Percentiles rank a stretch among this genome's conserved stretches.
Conservation (phyloP, 116 monocot species). For the Dioscorea cayenensis region DNA sequence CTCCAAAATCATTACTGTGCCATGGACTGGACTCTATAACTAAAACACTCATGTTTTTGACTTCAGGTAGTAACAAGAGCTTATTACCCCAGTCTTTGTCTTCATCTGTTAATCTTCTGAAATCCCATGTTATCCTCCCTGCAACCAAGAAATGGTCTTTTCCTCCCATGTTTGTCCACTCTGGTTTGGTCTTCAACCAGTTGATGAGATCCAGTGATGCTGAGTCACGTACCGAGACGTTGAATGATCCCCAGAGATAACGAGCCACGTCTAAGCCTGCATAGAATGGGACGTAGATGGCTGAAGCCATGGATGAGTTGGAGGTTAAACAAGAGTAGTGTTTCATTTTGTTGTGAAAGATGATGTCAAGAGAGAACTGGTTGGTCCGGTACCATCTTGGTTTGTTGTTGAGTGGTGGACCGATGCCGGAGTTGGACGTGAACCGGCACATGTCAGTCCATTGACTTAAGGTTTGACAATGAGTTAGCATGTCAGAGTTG, state of each 20-base stretch:
- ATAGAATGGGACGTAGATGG: background rate
- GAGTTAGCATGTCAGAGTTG: background rate
- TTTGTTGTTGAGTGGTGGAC: background rate
- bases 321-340: background rate
- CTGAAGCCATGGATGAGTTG: background rate
- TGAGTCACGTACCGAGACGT: background rate
- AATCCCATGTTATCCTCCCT: background rate
- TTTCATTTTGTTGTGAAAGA: background rate
- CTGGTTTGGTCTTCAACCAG: background rate
- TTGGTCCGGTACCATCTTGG: background rate
- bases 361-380: slow-evolving; percentile 1
- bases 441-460: background rate
- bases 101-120: background rate
- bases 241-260: background rate
- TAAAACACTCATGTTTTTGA: background rate
- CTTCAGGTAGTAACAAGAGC: background rate
- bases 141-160: background rate
- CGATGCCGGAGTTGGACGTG: background rate
- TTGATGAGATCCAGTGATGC: background rate
- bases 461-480: background rate
- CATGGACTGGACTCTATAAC: background rate
- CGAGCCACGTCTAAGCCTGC: background rate
- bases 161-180: slow-evolving; percentile 1
- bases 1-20: background rate
- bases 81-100: background rate